Evolutionary conservation across 352 stramenopile genomes (phyloP).

Genomic region (Phytopythium montanum): DNA sequence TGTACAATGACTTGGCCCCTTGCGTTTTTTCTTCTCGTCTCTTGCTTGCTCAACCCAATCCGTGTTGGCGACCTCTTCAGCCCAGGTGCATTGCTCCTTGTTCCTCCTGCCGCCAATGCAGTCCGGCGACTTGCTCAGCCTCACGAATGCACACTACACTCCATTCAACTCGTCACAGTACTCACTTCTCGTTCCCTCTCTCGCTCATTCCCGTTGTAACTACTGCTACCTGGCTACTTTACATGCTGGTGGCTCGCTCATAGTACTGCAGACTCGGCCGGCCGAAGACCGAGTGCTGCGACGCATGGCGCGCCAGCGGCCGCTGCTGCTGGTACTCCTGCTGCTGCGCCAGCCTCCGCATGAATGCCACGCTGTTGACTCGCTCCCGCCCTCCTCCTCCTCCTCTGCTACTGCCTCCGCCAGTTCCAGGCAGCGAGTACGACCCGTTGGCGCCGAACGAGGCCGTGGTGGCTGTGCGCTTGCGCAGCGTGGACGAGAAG

Average conservation of each 20-base stretch:
- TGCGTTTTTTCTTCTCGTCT: neutral
- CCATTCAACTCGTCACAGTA: neutral
- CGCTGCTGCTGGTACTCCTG: slow-evolving; percentile 13
- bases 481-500: slow-evolving; percentile 17
- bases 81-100: too few species aligned
- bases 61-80: too few species aligned
- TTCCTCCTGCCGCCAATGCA: too few species aligned
- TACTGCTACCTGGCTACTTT: slow-evolving; percentile 7
- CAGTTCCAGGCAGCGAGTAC: slow-evolving; percentile 1
- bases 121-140: too few species aligned
- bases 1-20: neutral
- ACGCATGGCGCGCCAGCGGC: slow-evolving; percentile 16
- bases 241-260: slow-evolving; percentile 15
- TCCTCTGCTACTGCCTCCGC: too few species aligned
- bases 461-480: slow-evolving; percentile 18
- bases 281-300: slow-evolving; percentile 35
- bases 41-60: too few species aligned
- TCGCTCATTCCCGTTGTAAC: neutral
- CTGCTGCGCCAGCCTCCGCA: slow-evolving; percentile 21
- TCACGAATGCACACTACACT: too few species aligned
- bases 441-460: slow-evolving; percentile 36
- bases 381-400: slow-evolving; percentile 16
- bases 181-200: neutral
- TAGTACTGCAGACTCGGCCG: slow-evolving; percentile 34
- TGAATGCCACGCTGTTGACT: slow-evolving; percentile 9